Evolutionary conservation across 768 basidiomycete genomes (phyloP).

Genomic region (Lactifluus pinguis): DNA sequence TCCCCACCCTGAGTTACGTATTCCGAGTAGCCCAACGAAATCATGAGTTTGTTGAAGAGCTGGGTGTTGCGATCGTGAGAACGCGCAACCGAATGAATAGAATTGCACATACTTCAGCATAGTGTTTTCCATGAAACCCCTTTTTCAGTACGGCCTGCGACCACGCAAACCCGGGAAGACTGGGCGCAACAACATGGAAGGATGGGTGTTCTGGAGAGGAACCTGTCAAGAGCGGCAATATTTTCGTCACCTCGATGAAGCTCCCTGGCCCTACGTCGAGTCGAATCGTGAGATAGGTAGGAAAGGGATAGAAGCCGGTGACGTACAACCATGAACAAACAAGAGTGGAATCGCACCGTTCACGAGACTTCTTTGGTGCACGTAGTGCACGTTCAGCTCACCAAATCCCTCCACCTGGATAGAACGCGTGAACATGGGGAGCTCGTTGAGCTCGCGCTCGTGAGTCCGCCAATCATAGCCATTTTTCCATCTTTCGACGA

Average conservation of each 20-base stretch:
- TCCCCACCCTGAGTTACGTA: conserved; percentile 43
- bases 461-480: conserved; percentile 23
- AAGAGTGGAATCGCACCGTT: conserved; percentile 22
- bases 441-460: conserved; percentile 25
- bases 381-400: conserved; percentile 28
- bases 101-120: conserved; percentile 40
- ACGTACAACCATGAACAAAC: conserved; percentile 22
- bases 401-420: conserved; percentile 27
- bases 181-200: conserved; percentile 53
- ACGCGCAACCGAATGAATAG: not conserved
- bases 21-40: conserved; percentile 23
- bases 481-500: no score
- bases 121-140: conserved; percentile 43
- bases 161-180: conserved; percentile 55
- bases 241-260: conserved; percentile 48
- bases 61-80: not conserved
- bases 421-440: conserved; percentile 29
- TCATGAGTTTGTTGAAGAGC: conserved; percentile 20
- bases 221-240: conserved; percentile 43
- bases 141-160: conserved; percentile 46
- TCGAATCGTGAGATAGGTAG: not conserved
- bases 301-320: not conserved
- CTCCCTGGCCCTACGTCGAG: conserved; percentile 48
- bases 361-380: conserved; percentile 24
- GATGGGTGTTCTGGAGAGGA: conserved; percentile 37